Percentiles rank a stretch among this genome's conserved stretches.
Conservation (phyloP, 1,284 basidiomycete species). For the Ceratobasidium sp. region DNA sequence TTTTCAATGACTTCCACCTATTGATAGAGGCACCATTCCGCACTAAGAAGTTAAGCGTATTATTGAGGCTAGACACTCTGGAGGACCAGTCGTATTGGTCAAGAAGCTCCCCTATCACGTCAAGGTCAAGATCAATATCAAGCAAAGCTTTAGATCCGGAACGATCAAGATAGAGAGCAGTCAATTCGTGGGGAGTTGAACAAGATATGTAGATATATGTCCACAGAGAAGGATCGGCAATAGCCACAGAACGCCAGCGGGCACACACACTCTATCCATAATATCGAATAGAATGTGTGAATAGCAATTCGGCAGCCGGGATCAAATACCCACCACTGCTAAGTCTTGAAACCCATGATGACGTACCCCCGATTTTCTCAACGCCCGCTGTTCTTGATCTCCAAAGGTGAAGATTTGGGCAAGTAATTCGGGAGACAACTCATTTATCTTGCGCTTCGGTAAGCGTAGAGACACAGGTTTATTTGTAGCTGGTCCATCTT, state of each 20-base stretch:
- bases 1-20: constrained; percentile 5
- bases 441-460: too few relatives aligned
- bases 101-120: not conserved
- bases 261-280: too few relatives aligned
- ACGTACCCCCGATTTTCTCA: too few relatives aligned
- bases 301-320: too few relatives aligned
- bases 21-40: not conserved
- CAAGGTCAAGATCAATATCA: constrained; percentile 7
- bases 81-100: not conserved
- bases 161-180: constrained; percentile 3
- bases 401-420: too few relatives aligned
- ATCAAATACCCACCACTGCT: too few relatives aligned
- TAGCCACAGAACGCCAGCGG: constrained; percentile 24
- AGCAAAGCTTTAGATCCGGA: not conserved
- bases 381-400: too few relatives aligned
- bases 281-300: too few relatives aligned
- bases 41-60: not conserved
- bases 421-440: too few relatives aligned
- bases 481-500: too few relatives aligned
- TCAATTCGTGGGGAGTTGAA: not conserved
- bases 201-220: constrained; percentile 30
- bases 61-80: not conserved
- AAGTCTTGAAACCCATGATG: too few relatives aligned
- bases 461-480: too few relatives aligned
- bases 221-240: constrained; percentile 12